phyloP scores from a whole-genome alignment of 257 asterid genomes.

The Nyctanthes arbortristis region DNA sequence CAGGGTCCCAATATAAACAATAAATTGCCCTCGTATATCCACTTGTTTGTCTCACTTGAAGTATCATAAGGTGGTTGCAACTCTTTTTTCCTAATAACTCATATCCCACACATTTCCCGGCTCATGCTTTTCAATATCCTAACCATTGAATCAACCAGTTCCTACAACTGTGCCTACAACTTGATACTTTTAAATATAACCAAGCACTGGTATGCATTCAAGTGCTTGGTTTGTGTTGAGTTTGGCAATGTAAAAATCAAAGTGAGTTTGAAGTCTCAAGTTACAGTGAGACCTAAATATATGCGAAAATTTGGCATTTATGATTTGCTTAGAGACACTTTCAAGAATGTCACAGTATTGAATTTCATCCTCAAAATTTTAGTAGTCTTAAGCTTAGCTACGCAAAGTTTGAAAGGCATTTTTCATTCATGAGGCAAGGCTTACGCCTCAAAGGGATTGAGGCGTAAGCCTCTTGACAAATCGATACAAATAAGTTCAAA shows the following conservation, averaged over 20 bases:
- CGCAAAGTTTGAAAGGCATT: too few relatives aligned
- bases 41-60: too few relatives aligned
- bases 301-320: constrained; percentile 43
- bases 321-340: constrained; percentile 37
- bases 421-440: too few relatives aligned
- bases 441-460: too few relatives aligned
- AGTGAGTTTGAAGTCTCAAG: constrained; percentile 39
- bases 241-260: constrained; percentile 17
- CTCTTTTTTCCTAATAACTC: constrained; percentile 26
- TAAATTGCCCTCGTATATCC: too few relatives aligned
- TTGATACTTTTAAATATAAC: constrained; percentile 50
- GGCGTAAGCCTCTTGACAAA: too few relatives aligned
- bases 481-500: too few relatives aligned
- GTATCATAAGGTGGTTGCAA: constrained; percentile 21
- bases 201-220: constrained; percentile 33
- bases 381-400: constrained; percentile 33
- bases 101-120: constrained; percentile 31
- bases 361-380: constrained; percentile 18
- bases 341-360: constrained; percentile 36
- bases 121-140: constrained; percentile 49
- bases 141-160: constrained; percentile 45
- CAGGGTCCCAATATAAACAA: too few relatives aligned
- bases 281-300: constrained; percentile 30
- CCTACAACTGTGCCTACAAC: constrained; percentile 36
- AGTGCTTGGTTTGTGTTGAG: constrained; percentile 11